These are phyloP conservation scores for Vitis cinerea DNA, from an alignment of 164 flowering plant species.

Conservation along the genomic window DNA sequence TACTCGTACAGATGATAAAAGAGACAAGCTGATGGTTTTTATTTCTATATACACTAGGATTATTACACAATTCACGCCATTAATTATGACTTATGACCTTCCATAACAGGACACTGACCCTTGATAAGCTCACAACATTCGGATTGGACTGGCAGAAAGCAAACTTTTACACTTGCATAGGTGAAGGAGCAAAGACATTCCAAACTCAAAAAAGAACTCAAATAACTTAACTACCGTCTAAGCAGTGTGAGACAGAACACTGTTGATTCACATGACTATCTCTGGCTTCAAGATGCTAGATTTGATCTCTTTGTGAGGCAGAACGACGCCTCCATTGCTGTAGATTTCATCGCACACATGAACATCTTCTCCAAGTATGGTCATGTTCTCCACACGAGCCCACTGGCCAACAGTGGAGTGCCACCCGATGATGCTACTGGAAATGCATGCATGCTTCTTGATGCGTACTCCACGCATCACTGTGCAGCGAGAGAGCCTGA, in stretches of 20 bases:
- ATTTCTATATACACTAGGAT: background rate
- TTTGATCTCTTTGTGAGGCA: slow-evolving; percentile 98
- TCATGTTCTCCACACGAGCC: slow-evolving; percentile 99
- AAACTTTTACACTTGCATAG: slow-evolving; percentile 8
- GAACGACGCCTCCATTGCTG: slow-evolving; percentile 95
- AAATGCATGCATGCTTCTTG: slow-evolving; percentile 90
- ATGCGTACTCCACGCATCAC: slow-evolving; percentile 90
- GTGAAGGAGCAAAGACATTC: background rate
- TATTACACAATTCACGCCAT: slow-evolving; percentile 1
- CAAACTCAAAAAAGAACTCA: background rate
- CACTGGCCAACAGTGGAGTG: slow-evolving; percentile 96
- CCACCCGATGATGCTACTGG: slow-evolving; percentile 96
- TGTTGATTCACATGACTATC: slow-evolving; percentile 74
- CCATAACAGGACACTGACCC: background rate
- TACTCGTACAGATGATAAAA: too few species aligned
- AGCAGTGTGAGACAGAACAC: too few species aligned
- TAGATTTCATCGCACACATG: slow-evolving; percentile 92
- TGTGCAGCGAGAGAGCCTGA: slow-evolving; percentile 93
- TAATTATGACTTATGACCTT: background rate
- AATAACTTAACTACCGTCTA: background rate
- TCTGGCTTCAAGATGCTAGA: slow-evolving; percentile 94
- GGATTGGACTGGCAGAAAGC: background rate
- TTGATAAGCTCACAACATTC: background rate
- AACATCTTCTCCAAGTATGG: slow-evolving; percentile 96
- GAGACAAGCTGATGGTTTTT: too few species aligned